A percentile compares a stretch with the other conserved stretches of the same genome.
phyloP scores from a whole-genome alignment of 1,139 yeast genomes.

The Saccharomycopsis crataegensis region DNA sequence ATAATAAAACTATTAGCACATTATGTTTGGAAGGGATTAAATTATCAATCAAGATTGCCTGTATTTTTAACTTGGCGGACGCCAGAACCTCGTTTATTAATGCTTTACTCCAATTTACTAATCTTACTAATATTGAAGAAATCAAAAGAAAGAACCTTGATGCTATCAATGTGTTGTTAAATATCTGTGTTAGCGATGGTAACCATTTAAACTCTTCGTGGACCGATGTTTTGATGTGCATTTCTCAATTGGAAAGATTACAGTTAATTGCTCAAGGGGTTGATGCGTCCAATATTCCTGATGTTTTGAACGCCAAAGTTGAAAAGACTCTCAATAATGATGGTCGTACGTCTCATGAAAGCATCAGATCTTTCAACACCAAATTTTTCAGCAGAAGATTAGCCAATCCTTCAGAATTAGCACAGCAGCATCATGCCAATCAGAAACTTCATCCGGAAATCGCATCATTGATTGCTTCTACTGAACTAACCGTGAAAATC shows the following conservation, averaged over 20 bases:
- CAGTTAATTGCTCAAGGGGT: constrained; percentile 87
- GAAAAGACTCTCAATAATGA: constrained; percentile 28
- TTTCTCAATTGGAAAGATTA: constrained; percentile 85
- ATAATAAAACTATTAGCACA: constrained; percentile 66
- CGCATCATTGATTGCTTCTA: constrained; percentile 55
- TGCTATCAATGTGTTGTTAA: constrained; percentile 69
- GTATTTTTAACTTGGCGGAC: constrained; percentile 75
- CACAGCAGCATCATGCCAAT: constrained; percentile 42
- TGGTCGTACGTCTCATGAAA: constrained; percentile 48
- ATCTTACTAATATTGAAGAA: constrained; percentile 71
- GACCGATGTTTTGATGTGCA: constrained; percentile 73
- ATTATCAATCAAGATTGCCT: constrained; percentile 73
- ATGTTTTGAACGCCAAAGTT: constrained; percentile 67
- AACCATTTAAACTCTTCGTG: constrained; percentile 66
- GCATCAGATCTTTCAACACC: constrained; percentile 32
- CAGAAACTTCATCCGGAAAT: constrained; percentile 46
- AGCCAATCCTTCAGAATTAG: constrained; percentile 38
- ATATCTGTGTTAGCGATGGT: constrained; percentile 75
- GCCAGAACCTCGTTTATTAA: constrained; percentile 87
- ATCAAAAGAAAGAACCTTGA: constrained; percentile 73
- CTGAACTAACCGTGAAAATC: constrained; percentile 76
- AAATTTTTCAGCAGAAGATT: constrained; percentile 35
- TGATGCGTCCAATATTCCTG: constrained; percentile 80
- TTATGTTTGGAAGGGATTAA: constrained; percentile 80
- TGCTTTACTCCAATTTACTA: constrained; percentile 82